Conservation (phyloP, 305 asterid genomes). For the Solanum hybrid region DNA sequence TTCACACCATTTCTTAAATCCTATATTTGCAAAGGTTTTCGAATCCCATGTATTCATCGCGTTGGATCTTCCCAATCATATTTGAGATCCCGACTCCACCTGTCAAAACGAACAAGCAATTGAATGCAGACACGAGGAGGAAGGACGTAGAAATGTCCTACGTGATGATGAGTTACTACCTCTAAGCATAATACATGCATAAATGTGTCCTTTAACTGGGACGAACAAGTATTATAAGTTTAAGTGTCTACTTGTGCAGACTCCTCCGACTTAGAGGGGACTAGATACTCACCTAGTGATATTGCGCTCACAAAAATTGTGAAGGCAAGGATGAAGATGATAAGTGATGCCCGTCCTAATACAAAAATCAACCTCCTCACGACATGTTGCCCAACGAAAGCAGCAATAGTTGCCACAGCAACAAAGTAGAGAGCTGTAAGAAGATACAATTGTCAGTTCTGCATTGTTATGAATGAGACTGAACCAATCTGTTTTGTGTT, state of each 20-base stretch:
- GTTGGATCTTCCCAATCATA: slow-evolving; percentile 30
- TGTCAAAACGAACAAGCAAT: slow-evolving; percentile 7
- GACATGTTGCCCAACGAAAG: slow-evolving; percentile 73
- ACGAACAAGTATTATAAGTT: not conserved
- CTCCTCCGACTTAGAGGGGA: no score
- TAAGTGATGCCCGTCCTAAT: slow-evolving; percentile 79
- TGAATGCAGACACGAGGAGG: not conserved
- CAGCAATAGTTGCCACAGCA: slow-evolving; percentile 68
- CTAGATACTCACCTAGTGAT: slow-evolving; percentile 54
- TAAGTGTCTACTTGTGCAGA: not conserved
- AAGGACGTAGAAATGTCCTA: not conserved
- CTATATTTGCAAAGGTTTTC: slow-evolving; percentile 40
- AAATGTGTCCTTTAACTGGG: no score
- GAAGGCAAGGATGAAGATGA: slow-evolving; percentile 76
- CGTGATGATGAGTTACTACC: not conserved
- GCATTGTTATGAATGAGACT: not conserved
- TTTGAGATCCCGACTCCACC: slow-evolving; percentile 56
- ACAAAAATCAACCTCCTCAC: slow-evolving; percentile 60
- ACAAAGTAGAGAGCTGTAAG: slow-evolving; percentile 57
- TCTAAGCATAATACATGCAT: not conserved
- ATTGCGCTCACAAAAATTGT: slow-evolving; percentile 88
- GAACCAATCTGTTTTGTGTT: not conserved
- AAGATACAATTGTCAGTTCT: not conserved
- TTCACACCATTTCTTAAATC: slow-evolving; percentile 3
- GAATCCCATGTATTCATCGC: slow-evolving; percentile 36